Base-by-base conservation (phyloP, 2,329 filamentous ascomycete species). In the Botrytis medusae region DNA sequence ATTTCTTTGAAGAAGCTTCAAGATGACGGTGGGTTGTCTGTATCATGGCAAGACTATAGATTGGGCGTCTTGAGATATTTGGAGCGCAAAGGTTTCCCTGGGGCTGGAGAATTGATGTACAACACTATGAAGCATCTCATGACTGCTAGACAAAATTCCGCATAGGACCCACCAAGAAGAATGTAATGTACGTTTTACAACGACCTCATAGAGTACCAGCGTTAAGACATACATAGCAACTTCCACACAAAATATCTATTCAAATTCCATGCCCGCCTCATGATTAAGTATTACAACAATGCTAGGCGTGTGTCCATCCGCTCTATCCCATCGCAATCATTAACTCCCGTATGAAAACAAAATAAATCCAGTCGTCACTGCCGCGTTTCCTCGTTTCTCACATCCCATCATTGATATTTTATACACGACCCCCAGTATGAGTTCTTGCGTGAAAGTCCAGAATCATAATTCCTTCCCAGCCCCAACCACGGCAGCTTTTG, bases 111-210 rank as follows among this genome's bases (percentile, higher is more conserved):
- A 75, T 82, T 97, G 78, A 91, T 97, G 86, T 92, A 92, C 81
- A 93, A 90, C 78, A 95, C 93, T 1, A 94, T 96, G 88, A 93
- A 91, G 80, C 89, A 91, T 69, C 82, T 95, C 77, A 90, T 89
- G 82, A 87, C 63, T 76, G 59, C 40, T 10, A 68, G 71, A 25
- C 37, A 60, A 34, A 60, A 46, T 61, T 16, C 37, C n/a, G 48
- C 63, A 69, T 72, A 60, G 40, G 22, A 29, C 22, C 22, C 9
- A n/a, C 44, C 12, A 60, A 72, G 29, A 59, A 22, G 20, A 37
- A 54, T 25, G 25, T 16, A 54, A 40, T 20, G 12, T 32, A 71
- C 9, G 16, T 32, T 34, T 40, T 16, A 63, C 12, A 71, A 46
- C 20, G 25, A 22, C 32, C 42, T 32, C 32, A 37, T 29, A 40